phyloP scores from a whole-genome alignment of 2,329 filamentous ascomycete species.

The Diaporthe ampelina region DNA sequence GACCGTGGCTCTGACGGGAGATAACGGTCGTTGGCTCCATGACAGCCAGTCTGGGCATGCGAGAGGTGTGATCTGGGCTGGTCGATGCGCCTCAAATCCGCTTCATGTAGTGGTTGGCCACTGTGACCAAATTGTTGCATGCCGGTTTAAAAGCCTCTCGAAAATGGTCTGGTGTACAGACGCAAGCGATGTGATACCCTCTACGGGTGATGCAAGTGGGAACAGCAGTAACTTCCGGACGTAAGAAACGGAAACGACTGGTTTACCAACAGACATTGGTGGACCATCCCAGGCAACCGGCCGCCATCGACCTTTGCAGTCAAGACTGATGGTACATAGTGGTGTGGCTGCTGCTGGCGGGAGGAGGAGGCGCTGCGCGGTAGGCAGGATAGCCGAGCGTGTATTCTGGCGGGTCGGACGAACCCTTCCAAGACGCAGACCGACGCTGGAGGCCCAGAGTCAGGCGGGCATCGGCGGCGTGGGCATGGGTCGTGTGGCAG shows the following conservation, averaged over 20 bases:
- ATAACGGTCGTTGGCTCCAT: neutral
- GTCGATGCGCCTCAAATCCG: neutral
- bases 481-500: slow-evolving; percentile 2
- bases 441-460: neutral
- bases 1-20: neutral
- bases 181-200: neutral
- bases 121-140: neutral
- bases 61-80: neutral
- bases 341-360: neutral
- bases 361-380: slow-evolving; percentile 9
- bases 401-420: neutral
- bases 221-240: neutral
- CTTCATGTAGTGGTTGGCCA: neutral
- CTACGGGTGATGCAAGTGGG: neutral
- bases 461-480: neutral
- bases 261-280: neutral
- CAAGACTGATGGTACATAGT: neutral
- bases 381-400: neutral
- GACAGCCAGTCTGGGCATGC: neutral
- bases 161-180: slow-evolving; percentile 5
- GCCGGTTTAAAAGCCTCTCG: neutral
- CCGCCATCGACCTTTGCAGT: neutral
- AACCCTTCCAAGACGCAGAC: slow-evolving; percentile 6
- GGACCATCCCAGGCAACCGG: neutral
- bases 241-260: neutral